Evolutionary conservation across 2,329 filamentous ascomycete genomes (phyloP).

Genomic region (Cercospora sojina): DNA sequence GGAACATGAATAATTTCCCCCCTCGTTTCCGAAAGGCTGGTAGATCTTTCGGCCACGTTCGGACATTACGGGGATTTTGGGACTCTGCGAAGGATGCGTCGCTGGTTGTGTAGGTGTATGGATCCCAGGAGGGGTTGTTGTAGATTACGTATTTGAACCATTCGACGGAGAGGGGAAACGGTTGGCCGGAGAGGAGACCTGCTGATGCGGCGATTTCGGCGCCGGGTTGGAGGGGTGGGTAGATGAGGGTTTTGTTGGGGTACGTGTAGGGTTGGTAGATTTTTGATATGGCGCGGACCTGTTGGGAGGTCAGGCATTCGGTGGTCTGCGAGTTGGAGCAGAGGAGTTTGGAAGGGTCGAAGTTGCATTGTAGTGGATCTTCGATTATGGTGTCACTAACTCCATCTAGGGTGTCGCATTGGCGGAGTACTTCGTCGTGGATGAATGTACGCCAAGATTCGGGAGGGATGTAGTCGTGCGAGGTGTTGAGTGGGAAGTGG

Average conservation of each 20-base stretch:
- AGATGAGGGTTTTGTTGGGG: constrained; percentile 12
- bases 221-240: constrained; percentile 35
- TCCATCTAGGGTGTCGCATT: constrained; percentile 53
- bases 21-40: constrained; percentile 41
- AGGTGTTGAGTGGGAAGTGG: neutral
- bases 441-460: constrained; percentile 44
- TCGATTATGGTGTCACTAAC: constrained; percentile 51
- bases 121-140: constrained; percentile 45
- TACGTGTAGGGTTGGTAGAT: constrained; percentile 3
- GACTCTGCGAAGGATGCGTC: constrained; percentile 42
- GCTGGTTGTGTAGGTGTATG: constrained; percentile 36
- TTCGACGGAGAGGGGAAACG: constrained; percentile 51
- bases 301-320: neutral
- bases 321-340: constrained; percentile 31
- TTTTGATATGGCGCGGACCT: neutral
- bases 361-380: constrained; percentile 45
- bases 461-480: neutral
- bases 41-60: constrained; percentile 40
- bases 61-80: constrained; percentile 43
- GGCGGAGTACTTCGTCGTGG: constrained; percentile 43
- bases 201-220: constrained; percentile 32
- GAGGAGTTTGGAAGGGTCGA: constrained; percentile 42
- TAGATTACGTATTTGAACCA: constrained; percentile 53
- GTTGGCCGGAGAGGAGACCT: constrained; percentile 44
- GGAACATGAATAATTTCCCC: constrained; percentile 45